These are phyloP conservation scores for Mycena amicta DNA, from an alignment of 768 basidiomycete species.

Conservation along the genomic window DNA sequence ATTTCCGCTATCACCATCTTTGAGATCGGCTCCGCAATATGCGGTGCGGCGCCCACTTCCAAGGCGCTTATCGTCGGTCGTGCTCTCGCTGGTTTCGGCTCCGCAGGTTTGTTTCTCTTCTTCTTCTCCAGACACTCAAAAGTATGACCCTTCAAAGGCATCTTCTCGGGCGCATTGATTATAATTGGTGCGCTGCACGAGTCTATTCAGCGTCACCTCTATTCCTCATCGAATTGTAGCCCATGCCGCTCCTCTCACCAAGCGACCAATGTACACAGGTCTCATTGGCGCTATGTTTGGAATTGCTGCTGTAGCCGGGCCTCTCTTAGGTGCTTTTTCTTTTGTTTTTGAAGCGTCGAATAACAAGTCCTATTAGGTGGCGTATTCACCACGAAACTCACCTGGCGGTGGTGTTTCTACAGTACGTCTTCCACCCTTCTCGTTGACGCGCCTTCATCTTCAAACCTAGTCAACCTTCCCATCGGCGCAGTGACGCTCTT, in stretches of 20 bases:
- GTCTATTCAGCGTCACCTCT: not conserved
- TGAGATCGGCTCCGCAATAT: slow-evolving; percentile 47
- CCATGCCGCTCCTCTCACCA: slow-evolving; percentile 29
- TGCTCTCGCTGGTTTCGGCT: slow-evolving; percentile 48
- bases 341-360: not conserved
- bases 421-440: not conserved
- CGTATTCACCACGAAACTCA: slow-evolving; percentile 28
- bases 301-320: slow-evolving; percentile 25
- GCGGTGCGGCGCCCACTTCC: slow-evolving; percentile 36
- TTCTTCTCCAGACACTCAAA: no score
- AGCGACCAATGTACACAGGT: slow-evolving; percentile 38
- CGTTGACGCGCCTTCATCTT: slow-evolving; percentile 27
- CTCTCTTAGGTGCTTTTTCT: slow-evolving; percentile 23
- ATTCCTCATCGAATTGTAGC: slow-evolving; percentile 1
- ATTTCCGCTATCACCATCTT: slow-evolving; percentile 35
- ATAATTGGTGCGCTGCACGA: slow-evolving; percentile 17
- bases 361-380: slow-evolving; percentile 17
- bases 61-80: slow-evolving; percentile 43
- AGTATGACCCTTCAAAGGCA: no score
- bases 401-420: slow-evolving; percentile 29
- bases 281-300: slow-evolving; percentile 35
- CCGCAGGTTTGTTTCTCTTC: no score
- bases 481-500: slow-evolving; percentile 16
- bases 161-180: slow-evolving; percentile 25
- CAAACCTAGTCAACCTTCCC: slow-evolving; percentile 19